Base-by-base conservation (phyloP, 768 basidiomycete genomes). In the Plicaturopsis crispa region DNA sequence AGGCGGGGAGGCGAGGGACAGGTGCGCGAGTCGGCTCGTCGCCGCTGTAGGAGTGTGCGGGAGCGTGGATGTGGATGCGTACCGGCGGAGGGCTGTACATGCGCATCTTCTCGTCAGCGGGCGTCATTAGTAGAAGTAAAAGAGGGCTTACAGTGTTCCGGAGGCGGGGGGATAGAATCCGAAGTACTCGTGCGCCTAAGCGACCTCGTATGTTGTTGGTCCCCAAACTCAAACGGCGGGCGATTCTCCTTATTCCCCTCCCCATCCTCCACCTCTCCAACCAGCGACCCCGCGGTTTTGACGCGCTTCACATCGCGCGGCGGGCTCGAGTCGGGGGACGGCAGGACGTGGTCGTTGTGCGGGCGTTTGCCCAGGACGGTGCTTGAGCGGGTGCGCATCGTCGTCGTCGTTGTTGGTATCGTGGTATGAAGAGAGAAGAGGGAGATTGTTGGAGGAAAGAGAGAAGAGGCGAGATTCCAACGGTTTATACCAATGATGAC, bases 211-310 rank as follows among this genome's bases (percentile, higher is more conserved):
- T 51, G 40, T 69, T 61, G 19, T 66, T 69, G 42, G 10, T 54
- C 44, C 33, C 72, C 65, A 22, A 51, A 45, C 33, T 56, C 58
- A 46, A 72, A 68, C 2, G 84, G 84, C n/a, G 83, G 80, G 13
- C 85, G 68, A 48, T 86, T 86, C 56, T 86, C 84, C 63, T 86
- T 86, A 57, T 86, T 86, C 17, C 67, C 63, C 36, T 78, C 74
- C 30, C 70, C 74, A 43, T 80, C 78, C 3, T 40, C 30, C n/a
- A n/a, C n/a, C n/a, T n/a, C n/a, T n/a, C n/a, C n/a, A 14, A 69
- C 38, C 22, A 55, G 43, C 4, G 56, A 57, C 12, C 55, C 52
- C 12, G 71, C 67, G 13, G 69, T 73, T 37, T 75, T 72, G 31
- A 70, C 60, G 38, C 84, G 80, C 61, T 86, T 86, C 24, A 73